Percentiles rank a stretch among this genome's conserved stretches.
These are phyloP conservation scores for Russula dissimulans DNA, from an alignment of 768 basidiomycete genomes.

Conservation along the genomic window DNA sequence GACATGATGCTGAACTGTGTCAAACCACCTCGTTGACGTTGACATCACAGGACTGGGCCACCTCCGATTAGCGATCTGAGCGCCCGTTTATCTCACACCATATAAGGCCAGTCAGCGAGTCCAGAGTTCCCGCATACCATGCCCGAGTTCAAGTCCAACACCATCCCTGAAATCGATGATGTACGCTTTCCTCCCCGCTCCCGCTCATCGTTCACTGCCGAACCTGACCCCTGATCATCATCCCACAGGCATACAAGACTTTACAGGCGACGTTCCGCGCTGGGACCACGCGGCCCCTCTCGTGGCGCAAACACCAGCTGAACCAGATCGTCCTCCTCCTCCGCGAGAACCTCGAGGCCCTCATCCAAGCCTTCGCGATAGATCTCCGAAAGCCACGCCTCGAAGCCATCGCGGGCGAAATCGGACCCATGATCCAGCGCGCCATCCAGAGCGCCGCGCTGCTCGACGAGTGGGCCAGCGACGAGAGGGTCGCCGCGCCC, in stretches of 20 bases:
- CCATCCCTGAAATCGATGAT: constrained; percentile 2
- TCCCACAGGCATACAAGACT: constrained; percentile 5
- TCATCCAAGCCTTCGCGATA: constrained; percentile 37
- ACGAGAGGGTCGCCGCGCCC: constrained; percentile 30
- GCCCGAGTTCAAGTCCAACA: constrained; percentile 5
- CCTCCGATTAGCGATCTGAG: not conserved
- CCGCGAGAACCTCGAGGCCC: constrained; percentile 49
- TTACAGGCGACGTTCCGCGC: constrained; percentile 41
- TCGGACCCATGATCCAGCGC: constrained; percentile 31
- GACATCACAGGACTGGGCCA: too few relatives aligned
- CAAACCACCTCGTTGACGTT: too few relatives aligned
- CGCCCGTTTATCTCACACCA: not conserved
- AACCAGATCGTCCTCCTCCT: constrained; percentile 50
- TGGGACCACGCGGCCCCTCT: constrained; percentile 52
- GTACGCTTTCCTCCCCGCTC: not conserved
- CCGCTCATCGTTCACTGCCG: not conserved
- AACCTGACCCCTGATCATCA: not conserved
- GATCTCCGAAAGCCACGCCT: constrained; percentile 24
- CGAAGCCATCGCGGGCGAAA: constrained; percentile 30
- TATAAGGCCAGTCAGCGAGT: too few relatives aligned
- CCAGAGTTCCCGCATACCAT: not conserved
- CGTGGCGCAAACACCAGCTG: constrained; percentile 58
- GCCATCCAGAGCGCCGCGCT: constrained; percentile 28
- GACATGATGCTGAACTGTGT: too few relatives aligned
- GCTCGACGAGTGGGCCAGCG: constrained; percentile 50